phyloP scores from a whole-genome alignment of 306 rosid species.

The Fragaria ananassa region DNA sequence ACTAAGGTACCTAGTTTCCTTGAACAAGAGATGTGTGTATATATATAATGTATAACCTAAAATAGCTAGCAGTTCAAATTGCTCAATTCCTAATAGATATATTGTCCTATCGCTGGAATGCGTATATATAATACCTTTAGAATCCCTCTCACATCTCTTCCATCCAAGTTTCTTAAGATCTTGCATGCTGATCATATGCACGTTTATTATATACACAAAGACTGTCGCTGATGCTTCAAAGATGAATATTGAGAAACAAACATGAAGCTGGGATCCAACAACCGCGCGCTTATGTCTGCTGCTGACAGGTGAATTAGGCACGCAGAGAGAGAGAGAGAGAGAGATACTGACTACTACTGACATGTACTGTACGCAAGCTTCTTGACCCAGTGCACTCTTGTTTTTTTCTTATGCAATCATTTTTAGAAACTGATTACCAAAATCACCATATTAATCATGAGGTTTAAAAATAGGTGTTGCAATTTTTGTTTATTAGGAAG shows the following conservation, averaged over 20 bases:
- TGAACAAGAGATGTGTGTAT: not conserved
- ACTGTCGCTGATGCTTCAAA: constrained; percentile 16
- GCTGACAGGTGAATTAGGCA: constrained; percentile 4
- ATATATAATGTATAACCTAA: not conserved
- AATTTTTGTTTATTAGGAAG: not conserved
- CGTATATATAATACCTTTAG: not conserved
- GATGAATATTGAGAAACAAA: not conserved
- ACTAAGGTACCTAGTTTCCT: not conserved
- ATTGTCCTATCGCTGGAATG: not conserved
- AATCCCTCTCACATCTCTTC: not conserved
- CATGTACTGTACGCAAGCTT: not conserved
- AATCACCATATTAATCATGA: constrained; percentile 17
- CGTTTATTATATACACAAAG: constrained; percentile 12
- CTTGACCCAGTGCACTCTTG: constrained; percentile 31
- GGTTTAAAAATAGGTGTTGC: not conserved
- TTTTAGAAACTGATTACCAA: not conserved
- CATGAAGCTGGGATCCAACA: constrained; percentile 36
- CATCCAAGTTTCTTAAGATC: not conserved
- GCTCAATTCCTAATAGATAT: not conserved
- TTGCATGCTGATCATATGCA: not conserved
- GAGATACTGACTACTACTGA: not conserved
- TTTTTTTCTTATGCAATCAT: not conserved
- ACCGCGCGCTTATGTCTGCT: constrained; percentile 21
- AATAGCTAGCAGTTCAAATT: not conserved
- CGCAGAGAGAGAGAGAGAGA: constrained; percentile 8